phyloP scores from a whole-genome alignment of 768 basidiomycete genomes.

The Lepiota brunneoincarnata region DNA sequence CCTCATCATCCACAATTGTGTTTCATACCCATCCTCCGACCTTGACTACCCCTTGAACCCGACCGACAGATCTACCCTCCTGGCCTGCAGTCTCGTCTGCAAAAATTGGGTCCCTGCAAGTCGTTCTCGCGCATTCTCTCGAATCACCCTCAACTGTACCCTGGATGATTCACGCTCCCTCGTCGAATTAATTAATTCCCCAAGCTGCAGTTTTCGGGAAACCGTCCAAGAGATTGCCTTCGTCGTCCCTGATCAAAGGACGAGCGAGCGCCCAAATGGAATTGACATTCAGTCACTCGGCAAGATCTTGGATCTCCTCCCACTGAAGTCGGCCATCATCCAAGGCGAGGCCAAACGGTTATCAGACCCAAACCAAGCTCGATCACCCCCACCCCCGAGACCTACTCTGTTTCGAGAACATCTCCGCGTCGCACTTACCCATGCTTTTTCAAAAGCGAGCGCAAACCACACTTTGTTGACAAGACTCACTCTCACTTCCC shows the following conservation, averaged over 20 bases:
- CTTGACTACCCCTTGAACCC: neutral
- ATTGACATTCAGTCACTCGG: neutral
- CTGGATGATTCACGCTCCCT: neutral
- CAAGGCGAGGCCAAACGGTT: neutral
- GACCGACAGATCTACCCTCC: slow-evolving; percentile 12
- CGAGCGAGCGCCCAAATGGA: neutral
- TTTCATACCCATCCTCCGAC: neutral
- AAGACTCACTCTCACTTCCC: neutral
- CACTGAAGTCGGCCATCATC: neutral
- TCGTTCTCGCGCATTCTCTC: neutral
- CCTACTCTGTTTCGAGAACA: neutral
- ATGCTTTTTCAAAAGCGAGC: neutral
- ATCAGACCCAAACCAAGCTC: no score
- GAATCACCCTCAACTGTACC: neutral
- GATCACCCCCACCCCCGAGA: neutral
- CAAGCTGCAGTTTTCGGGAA: neutral
- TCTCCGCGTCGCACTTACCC: neutral
- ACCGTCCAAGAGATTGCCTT: neutral
- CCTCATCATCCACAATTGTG: neutral
- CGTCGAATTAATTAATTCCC: neutral
- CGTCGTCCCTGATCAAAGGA: neutral
- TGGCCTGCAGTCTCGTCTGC: slow-evolving; percentile 22
- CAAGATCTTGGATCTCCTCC: neutral
- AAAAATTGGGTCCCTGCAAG: slow-evolving; percentile 20
- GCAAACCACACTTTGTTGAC: neutral